phyloP scores from a whole-genome alignment of 768 basidiomycete genomes.

The Stropharia rugosoannulata region DNA sequence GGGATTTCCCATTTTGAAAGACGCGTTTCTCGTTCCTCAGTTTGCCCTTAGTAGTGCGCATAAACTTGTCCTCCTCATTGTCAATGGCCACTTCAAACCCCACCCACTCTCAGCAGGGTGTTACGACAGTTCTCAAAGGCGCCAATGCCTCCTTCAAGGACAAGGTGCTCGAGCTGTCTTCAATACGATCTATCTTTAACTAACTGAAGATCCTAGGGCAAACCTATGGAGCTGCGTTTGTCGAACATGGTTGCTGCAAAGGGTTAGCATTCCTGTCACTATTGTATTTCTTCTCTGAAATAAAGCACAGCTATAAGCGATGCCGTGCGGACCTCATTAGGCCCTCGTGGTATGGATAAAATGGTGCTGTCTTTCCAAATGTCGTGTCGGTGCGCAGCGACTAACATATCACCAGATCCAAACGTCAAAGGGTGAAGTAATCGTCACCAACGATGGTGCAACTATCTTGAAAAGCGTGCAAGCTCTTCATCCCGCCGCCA shows the following conservation, averaged over 20 bases:
- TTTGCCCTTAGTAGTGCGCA: slow-evolving; percentile 6
- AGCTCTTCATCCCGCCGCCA: slow-evolving; percentile 95
- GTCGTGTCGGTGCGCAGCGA: slow-evolving; percentile 7
- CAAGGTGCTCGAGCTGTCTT: slow-evolving; percentile 49
- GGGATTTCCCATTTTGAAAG: slow-evolving; percentile 24
- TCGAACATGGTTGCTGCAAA: slow-evolving; percentile 99
- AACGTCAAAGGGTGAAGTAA: slow-evolving; percentile 93
- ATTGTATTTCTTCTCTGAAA: slow-evolving; percentile 13
- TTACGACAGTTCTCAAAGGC: slow-evolving; percentile 47
- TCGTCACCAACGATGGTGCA: slow-evolving; percentile 98
- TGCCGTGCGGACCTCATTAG: slow-evolving; percentile 94
- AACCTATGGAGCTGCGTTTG: slow-evolving; percentile 96
- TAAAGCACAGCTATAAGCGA: slow-evolving; percentile 82
- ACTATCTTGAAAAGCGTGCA: slow-evolving; percentile 96
- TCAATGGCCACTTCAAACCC: slow-evolving; percentile 35
- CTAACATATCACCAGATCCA: slow-evolving; percentile 64
- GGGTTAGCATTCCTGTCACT: slow-evolving; percentile 42
- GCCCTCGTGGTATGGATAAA: slow-evolving; percentile 99
- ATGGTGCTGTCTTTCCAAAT: slow-evolving; percentile 58
- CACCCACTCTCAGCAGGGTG: slow-evolving; percentile 36
- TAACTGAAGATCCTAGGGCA: slow-evolving; percentile 58
- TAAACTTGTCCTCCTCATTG: slow-evolving; percentile 10
- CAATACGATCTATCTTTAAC: slow-evolving; percentile 18
- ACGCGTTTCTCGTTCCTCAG: slow-evolving; percentile 25
- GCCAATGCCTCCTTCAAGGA: slow-evolving; percentile 84